phyloP scores from a whole-genome alignment of 75 land plant genomes.

The Picea sitchensis region DNA sequence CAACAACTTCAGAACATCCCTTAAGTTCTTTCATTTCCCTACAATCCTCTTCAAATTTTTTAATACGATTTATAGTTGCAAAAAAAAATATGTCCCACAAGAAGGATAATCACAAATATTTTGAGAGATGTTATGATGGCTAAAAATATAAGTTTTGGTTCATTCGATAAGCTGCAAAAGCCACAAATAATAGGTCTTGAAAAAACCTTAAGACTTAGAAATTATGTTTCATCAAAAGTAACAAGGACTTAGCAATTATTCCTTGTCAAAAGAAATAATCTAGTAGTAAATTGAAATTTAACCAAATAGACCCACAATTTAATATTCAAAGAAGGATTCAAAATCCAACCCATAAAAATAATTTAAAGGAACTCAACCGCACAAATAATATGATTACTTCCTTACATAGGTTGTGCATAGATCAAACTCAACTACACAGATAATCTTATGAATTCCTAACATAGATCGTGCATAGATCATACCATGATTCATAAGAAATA shows the following conservation, averaged over 20 bases:
- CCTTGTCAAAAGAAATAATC: not conserved
- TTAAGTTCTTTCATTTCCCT: constrained; percentile 35
- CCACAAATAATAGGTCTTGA: not conserved
- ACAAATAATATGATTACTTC: not conserved
- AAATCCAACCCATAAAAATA: not conserved
- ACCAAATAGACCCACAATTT: not conserved
- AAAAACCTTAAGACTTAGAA: not conserved
- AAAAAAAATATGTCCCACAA: constrained; percentile 28
- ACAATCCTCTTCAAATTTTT: constrained; percentile 38
- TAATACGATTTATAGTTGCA: constrained; percentile 27
- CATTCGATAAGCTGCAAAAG: constrained; percentile 38
- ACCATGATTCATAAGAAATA: too few relatives aligned
- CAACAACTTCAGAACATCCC: constrained; percentile 35
- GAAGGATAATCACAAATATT: constrained; percentile 23
- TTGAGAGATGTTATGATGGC: constrained; percentile 26
- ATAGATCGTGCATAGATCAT: too few relatives aligned
- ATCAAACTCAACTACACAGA: too few relatives aligned
- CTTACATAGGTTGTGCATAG: too few relatives aligned
- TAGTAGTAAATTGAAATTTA: not conserved
- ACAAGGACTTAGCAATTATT: too few relatives aligned
- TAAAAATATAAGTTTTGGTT: constrained; percentile 16
- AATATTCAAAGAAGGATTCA: not conserved
- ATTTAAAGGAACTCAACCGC: not conserved
- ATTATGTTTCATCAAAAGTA: not conserved
- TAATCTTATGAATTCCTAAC: too few relatives aligned